Conservation (phyloP, 768 basidiomycete species). For the Russula griseocarnosa region DNA sequence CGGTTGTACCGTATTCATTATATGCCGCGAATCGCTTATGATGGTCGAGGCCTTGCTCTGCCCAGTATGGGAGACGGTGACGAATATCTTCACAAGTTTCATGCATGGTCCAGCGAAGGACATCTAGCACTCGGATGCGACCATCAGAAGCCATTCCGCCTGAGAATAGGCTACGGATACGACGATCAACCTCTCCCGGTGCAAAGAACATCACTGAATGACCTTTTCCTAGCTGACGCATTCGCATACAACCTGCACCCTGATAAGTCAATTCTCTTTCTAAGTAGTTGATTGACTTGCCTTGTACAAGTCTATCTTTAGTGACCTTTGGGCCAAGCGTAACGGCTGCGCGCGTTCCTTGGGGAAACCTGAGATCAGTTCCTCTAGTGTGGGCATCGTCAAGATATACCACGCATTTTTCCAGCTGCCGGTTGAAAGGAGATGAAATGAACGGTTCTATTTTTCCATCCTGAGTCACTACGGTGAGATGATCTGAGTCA, state of each 20-base stretch:
- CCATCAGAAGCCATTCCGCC: not conserved
- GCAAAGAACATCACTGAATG: not conserved
- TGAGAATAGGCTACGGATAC: not conserved
- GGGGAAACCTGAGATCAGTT: not conserved
- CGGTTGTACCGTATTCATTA: not conserved
- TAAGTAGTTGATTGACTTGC: not conserved
- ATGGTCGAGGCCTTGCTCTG: not conserved
- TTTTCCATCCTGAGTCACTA: not conserved
- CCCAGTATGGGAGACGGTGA: not conserved
- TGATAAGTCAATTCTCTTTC: not conserved
- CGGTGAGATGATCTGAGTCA: not conserved
- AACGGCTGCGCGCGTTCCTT: not conserved
- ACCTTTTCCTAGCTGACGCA: not conserved
- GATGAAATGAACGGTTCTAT: not conserved
- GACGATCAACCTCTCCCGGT: conserved; percentile 1
- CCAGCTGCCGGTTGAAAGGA: not conserved
- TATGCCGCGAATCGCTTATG: not conserved
- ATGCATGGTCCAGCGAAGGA: not conserved
- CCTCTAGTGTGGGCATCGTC: not conserved
- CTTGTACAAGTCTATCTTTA: not conserved
- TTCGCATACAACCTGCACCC: not conserved
- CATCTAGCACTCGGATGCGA: not conserved
- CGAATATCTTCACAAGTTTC: not conserved
- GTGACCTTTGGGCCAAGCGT: not conserved
- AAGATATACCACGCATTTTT: not conserved